A percentile compares a stretch with the other conserved stretches of the same genome.
phyloP scores from a whole-genome alignment of 1,284 basidiomycete species.

The Farysia itapuensis region DNA sequence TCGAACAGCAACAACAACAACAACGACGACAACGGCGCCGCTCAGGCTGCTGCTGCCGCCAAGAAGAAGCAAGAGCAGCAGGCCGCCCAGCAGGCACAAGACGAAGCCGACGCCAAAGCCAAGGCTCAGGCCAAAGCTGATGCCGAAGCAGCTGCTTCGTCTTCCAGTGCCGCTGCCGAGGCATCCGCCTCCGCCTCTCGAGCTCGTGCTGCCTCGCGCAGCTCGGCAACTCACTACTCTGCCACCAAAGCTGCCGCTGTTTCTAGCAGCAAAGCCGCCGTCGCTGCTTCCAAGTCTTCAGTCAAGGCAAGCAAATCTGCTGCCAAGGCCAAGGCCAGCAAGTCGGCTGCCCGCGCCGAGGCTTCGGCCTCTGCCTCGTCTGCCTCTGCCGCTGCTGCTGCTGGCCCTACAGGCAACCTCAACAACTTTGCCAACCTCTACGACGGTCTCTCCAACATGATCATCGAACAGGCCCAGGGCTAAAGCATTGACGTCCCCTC shows the following conservation, averaged over 20 bases:
- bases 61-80: slow-evolving; percentile 26
- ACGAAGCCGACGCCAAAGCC: slow-evolving; percentile 4
- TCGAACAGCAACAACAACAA: slow-evolving; percentile 3
- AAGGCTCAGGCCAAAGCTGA: slow-evolving; percentile 8
- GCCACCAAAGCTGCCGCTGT: slow-evolving; percentile 34
- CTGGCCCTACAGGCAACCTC: slow-evolving; percentile 43
- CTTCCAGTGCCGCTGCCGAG: slow-evolving; percentile 13
- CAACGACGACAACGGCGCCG: slow-evolving; percentile 1
- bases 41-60: slow-evolving; percentile 12
- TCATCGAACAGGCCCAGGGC: slow-evolving; percentile 35
- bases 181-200: slow-evolving; percentile 28
- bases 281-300: slow-evolving; percentile 15
- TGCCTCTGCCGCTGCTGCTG: slow-evolving; percentile 12
- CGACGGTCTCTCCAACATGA: slow-evolving; percentile 52
- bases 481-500: slow-evolving; percentile 5
- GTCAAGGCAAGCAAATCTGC: slow-evolving; percentile 13
- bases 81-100: slow-evolving; percentile 4
- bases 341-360: slow-evolving; percentile 12
- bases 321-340: slow-evolving; percentile 20
- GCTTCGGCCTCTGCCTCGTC: slow-evolving; percentile 13
- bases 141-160: slow-evolving; percentile 14
- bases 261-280: slow-evolving; percentile 10
- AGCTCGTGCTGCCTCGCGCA: slow-evolving; percentile 30
- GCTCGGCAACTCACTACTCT: slow-evolving; percentile 23
- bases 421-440: slow-evolving; percentile 52